Evolutionary conservation across 2,329 filamentous ascomycete genomes (phyloP).

Genomic region (Arthrobotrys megalospora): DNA sequence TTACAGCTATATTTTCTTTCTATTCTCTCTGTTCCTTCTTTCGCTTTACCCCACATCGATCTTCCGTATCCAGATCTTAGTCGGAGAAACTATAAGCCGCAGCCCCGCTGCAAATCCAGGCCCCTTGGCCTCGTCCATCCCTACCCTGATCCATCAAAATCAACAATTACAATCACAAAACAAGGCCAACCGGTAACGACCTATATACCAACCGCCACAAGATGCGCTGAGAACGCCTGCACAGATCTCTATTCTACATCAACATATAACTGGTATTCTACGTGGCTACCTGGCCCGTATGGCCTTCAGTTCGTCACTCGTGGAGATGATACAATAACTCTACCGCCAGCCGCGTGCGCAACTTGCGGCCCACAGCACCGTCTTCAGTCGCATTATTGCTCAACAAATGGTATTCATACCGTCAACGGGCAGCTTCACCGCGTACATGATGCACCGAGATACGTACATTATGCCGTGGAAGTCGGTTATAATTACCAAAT

Average conservation of each 20-base stretch:
- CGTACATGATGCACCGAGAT: slow-evolving; percentile 13
- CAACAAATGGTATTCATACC: slow-evolving; percentile 1
- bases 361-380: neutral
- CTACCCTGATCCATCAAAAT: slow-evolving; percentile 9
- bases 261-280: slow-evolving; percentile 19
- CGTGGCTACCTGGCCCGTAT: neutral
- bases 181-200: slow-evolving; percentile 7
- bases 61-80: neutral
- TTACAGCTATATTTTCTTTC: slow-evolving; percentile 6
- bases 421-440: neutral
- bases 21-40: slow-evolving; percentile 1
- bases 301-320: slow-evolving; percentile 12
- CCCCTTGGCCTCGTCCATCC: slow-evolving; percentile 3
- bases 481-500: neutral
- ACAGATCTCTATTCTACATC: slow-evolving; percentile 1
- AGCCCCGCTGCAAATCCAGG: neutral
- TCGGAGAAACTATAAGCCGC: neutral
- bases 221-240: neutral
- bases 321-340: slow-evolving; percentile 1
- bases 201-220: slow-evolving; percentile 9
- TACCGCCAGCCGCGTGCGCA: neutral
- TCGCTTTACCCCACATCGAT: neutral
- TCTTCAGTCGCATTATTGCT: slow-evolving; percentile 5
- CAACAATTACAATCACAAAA: slow-evolving; percentile 14
- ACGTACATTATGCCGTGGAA: neutral